Evolutionary conservation across 768 basidiomycete genomes (phyloP), one percentile per base, ranked within the genome.

Genomic region (Boletus rufocinnamomeus): DNA sequence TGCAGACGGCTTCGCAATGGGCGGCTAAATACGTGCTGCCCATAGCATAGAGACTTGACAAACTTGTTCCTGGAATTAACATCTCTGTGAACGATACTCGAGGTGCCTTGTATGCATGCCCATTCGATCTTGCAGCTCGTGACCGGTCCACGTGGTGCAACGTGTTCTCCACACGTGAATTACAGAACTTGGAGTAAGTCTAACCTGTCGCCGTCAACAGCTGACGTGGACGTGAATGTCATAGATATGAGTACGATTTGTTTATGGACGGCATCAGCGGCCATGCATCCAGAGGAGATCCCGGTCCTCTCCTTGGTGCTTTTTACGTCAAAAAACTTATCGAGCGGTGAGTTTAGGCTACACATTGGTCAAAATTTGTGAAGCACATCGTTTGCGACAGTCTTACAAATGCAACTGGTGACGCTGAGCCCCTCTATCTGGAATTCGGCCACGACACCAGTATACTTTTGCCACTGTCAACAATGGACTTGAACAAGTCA

Each of bases 361-460:
- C 37, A 41, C 17, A 14, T 23, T 27, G 28, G 28, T 50, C 43
- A n/a, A 9, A 46, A 27, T 11, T 13, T 30, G 41, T 19, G 37
- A 47, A 40, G 19, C 30, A 54, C 40, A 13, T 4, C 23, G 2
- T 4, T 32, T 49, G 27, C 37, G 21, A 30, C 37, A 77, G 76
- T 43, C 70, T 78, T 48, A 69, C 71, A 30, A 77, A 77, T 66
- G 57, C 63, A 23, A 73, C 72, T 27, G 73, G 69, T 35, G 68
- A 74, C 49, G 70, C 74, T 16, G 52, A 69, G 52, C 49, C 67
- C 41, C 63, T 76, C 23, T 77, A 75, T 64, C 67, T 80, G 27
- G 76, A 80, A 65, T 79, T 79, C 58, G 77, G 77, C 5, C 76
- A 79, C 59, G 76, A 78, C 52, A 76, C 72, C 8, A 77, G 74